These are phyloP conservation scores for Punctularia strigosozonata DNA, from an alignment of 768 basidiomycete species.

Conservation along the genomic window DNA sequence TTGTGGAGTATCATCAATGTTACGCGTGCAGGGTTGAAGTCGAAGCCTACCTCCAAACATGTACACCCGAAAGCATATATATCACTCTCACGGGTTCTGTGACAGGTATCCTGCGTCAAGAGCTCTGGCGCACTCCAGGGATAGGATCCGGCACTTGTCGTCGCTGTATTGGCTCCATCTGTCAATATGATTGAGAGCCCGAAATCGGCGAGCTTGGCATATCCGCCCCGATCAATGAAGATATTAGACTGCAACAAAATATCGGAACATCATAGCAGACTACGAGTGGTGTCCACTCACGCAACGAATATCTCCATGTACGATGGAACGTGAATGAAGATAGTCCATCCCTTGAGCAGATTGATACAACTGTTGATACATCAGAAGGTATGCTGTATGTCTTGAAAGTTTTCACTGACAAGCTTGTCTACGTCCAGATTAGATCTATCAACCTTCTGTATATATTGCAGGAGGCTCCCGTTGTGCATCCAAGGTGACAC, in stretches of 20 bases:
- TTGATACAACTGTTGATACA: background rate
- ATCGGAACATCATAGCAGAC: background rate
- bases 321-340: background rate
- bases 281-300: background rate
- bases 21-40: no score
- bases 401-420: background rate
- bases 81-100: background rate
- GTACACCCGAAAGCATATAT: background rate
- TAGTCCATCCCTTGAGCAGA: background rate
- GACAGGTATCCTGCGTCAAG: background rate
- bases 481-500: background rate
- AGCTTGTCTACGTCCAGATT: background rate
- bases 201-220: background rate
- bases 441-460: background rate
- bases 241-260: background rate
- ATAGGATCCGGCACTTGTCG: background rate
- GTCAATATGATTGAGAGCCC: background rate
- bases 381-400: background rate
- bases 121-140: background rate
- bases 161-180: background rate
- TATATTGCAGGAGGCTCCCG: background rate
- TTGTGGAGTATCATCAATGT: no score
- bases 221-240: background rate
- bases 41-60: background rate
- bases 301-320: background rate